These are phyloP conservation scores for Rhododendron kiyosumense DNA, from an alignment of 148 eudicot genomes.

Conservation along the genomic window DNA sequence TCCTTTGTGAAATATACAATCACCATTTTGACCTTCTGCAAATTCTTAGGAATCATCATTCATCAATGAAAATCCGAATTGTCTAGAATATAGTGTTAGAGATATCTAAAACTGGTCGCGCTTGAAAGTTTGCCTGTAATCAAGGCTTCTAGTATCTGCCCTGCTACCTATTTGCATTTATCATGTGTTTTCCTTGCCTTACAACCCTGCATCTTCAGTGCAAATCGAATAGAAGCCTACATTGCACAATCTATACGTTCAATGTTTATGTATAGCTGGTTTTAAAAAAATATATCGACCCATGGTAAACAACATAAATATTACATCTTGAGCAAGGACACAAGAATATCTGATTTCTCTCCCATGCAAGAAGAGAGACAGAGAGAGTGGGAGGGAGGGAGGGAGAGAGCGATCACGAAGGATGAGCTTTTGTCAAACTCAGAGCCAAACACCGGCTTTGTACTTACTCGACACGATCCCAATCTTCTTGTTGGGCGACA, in stretches of 20 bases:
- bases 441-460: slow-evolving; percentile 4
- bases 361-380: background rate
- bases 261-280: background rate
- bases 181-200: background rate
- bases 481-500: slow-evolving; percentile 40
- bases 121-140: background rate
- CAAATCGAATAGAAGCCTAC: background rate
- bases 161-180: background rate
- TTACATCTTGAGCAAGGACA: background rate
- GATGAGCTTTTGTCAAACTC: background rate
- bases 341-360: background rate
- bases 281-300: background rate
- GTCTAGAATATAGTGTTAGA: background rate
- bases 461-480: slow-evolving; percentile 24
- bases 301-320: background rate
- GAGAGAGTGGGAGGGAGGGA: too few species aligned
- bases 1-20: background rate
- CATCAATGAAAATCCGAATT: background rate
- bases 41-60: background rate
- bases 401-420: background rate
- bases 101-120: background rate
- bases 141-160: background rate
- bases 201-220: background rate
- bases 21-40: background rate
- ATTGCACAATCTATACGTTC: background rate